Evolutionary conservation across 78 protist genomes (phyloP), one percentile per base, ranked within the genome.

Genomic region (Dictyostelium brefeldianum): DNA sequence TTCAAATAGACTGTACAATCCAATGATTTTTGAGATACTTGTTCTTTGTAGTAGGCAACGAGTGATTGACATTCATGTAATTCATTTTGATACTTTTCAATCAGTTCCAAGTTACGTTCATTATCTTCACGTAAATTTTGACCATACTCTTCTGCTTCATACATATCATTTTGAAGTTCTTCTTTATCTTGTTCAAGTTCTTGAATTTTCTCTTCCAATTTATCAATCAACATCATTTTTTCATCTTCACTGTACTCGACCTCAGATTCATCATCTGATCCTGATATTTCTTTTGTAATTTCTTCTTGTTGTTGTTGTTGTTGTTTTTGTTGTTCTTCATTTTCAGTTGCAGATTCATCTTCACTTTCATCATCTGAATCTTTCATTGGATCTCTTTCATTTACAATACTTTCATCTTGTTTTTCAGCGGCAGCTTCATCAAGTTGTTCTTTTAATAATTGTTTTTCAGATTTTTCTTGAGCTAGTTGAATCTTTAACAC

Each of bases 1-100:
- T 71, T 77, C 31, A 22, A 41, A 7, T 75, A 62, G 15, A 75
- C 71, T 15, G 46, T 77, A 41, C 20, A 20, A 36, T 87, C 93
- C 3, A 27, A 12, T 67, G 51, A 48, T 50, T 77, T 75, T 81
- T 77, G 69, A 8, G 50, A 57, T 15, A 87, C 5, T 36, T 87
- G 83, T 25, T 87, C 93, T 69, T 87, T 80, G 22, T 87, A 87
- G 67, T 77, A 87, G 6, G 56, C 62, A 59, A 87, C 84, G 48
- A 87, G 18, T 47, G 93, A 56, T 64, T 87, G 93, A 6, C 93
- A 87, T 47, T 87, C 93, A 8, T 46, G 6, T 1, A 87, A 29
- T 70, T 87, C 93, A 5, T 48, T 77, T 65, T 77, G 31, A 73
- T 87, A 87, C 1, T 50, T 46, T 12, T 77, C 62, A n/a, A 87